phyloP scores from a whole-genome alignment of 148 eudicot species.

The Nepenthes gracilis region DNA sequence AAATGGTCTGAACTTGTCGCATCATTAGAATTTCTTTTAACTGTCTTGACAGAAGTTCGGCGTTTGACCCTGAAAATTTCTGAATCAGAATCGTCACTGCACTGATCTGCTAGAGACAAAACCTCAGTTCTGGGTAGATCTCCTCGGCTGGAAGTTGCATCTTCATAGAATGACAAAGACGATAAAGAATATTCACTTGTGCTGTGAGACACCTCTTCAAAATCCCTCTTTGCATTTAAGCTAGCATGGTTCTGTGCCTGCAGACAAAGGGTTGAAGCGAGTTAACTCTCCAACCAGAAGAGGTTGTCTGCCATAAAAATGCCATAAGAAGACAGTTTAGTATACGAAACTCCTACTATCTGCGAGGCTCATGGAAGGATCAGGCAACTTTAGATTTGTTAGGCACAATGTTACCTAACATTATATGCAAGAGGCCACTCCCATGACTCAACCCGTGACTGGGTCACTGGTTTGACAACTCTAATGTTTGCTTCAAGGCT shows the following conservation, averaged over 20 bases:
- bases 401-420: too few species aligned
- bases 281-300: not conserved
- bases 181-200: constrained; percentile 19
- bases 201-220: constrained; percentile 18
- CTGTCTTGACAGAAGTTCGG: constrained; percentile 48
- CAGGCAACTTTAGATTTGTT: too few species aligned
- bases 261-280: constrained; percentile 1
- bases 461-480: not conserved
- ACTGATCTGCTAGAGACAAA: constrained; percentile 22
- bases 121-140: constrained; percentile 16
- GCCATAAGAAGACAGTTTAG: too few species aligned
- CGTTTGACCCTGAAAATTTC: constrained; percentile 87
- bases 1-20: constrained; percentile 10
- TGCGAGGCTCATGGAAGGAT: too few species aligned
- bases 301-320: not conserved
- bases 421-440: not conserved
- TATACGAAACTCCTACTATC: too few species aligned
- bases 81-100: constrained; percentile 78
- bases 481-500: not conserved
- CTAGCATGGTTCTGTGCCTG: constrained; percentile 25
- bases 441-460: not conserved
- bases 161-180: constrained; percentile 17
- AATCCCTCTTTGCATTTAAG: constrained; percentile 12
- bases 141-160: constrained; percentile 13
- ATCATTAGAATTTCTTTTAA: constrained; percentile 21